Base-by-base conservation (phyloP, 2,329 filamentous ascomycete genomes). In the Balansia obtecta region DNA sequence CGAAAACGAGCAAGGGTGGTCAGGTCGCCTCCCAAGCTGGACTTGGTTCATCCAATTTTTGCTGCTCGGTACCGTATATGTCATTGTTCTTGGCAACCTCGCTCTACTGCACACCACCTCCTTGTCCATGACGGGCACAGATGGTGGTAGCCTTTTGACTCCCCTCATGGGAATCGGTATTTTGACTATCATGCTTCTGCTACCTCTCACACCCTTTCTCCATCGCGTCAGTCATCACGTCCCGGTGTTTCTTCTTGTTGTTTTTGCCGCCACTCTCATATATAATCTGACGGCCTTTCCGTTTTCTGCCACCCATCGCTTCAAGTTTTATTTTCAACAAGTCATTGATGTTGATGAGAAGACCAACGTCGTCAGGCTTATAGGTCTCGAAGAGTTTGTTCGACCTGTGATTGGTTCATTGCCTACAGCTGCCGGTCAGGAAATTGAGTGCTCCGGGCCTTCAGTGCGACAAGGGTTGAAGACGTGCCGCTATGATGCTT, bases 231-330 rank as follows among this genome's bases (percentile, higher is more conserved):
- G 84, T 1, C 85, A 86, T 62, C 88, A 95, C 53, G 65, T 97
- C 4, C 90, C 93, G 0, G 70, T 84, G 0, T 82, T 95, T 58
- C 66, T 96, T 15, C 73, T 94, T 30, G 62, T 83, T 12, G 70
- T 95, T 9, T 87, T 89, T 54, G 61, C 80, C 22, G 86, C 75
- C 32, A 94, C 88, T 1, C 69, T 94, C 30, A 76, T 90, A 50
- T 97, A 95, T 71, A 95, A 94, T 61, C 77, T 96, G 4, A 69
- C 79, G 2, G 87, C 86, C 1, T 96, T 95, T 65, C 93, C 93
- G 0, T 97, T 97, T 67, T 93, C 88, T 0, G 70, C 78, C 20
- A 76, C 81, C 52, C 86, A 83, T 62, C 79, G 88, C 38, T 80
- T 95, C 65, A 97, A 97, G 66, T 75, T 91, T 45, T 94, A 83